phyloP scores from a whole-genome alignment of 2,329 filamentous ascomycete species.

The Talaromyces sp. region DNA sequence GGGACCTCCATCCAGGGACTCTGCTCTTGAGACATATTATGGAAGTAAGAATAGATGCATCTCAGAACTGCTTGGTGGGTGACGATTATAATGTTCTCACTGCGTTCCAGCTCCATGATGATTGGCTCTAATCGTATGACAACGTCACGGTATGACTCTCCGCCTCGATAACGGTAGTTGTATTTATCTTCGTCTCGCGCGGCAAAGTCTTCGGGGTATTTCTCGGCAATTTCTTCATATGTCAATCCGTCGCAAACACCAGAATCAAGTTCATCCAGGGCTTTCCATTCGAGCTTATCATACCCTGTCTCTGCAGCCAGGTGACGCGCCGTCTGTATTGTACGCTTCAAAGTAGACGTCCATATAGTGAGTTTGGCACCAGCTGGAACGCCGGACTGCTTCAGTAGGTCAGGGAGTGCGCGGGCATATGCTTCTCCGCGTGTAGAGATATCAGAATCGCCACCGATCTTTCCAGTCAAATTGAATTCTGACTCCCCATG shows the following conservation, averaged over 20 bases:
- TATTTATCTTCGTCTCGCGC: conserved; percentile 98
- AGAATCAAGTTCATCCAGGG: conserved; percentile 91
- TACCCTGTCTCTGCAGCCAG: conserved; percentile 65
- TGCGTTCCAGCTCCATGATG: conserved; percentile 97
- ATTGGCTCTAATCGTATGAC: conserved; percentile 97
- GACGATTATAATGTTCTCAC: conserved; percentile 95
- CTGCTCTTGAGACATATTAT: conserved; percentile 89
- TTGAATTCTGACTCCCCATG: conserved; percentile 96
- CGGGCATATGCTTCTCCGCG: conserved; percentile 83
- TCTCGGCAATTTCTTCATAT: conserved; percentile 87
- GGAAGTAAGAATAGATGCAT: conserved; percentile 98
- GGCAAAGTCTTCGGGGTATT: conserved; percentile 89
- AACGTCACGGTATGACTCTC: conserved; percentile 92
- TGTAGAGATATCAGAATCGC: conserved; percentile 78
- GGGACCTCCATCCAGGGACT: conserved; percentile 99
- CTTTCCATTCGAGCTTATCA: conserved; percentile 98
- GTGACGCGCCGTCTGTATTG: conserved; percentile 83
- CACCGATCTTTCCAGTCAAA: conserved; percentile 82
- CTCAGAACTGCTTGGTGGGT: conserved; percentile 95
- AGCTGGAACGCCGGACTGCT: conserved; percentile 73
- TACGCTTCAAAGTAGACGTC: conserved; percentile 74
- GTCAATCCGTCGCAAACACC: conserved; percentile 96
- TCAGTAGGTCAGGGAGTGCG: conserved; percentile 77
- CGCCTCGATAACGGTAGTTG: conserved; percentile 97
- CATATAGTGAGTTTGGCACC: conserved; percentile 63